Base-by-base conservation (phyloP, 2,329 filamentous ascomycete genomes). In the Penicillium hordei region DNA sequence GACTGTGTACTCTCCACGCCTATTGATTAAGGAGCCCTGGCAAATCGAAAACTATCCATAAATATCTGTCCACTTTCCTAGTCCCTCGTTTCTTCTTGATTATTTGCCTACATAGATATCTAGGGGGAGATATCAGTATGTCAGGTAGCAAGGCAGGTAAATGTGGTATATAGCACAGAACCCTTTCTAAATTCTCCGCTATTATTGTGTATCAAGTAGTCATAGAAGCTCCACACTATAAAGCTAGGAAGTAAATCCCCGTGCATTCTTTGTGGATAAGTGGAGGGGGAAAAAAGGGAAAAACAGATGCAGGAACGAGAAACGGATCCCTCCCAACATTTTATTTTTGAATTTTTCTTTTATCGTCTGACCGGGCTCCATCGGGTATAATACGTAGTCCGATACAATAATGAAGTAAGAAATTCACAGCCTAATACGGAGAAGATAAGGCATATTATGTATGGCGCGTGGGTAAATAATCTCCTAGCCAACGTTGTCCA, bases 231-330 rank as follows among this genome's bases (percentile, higher is more conserved):
- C 62, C 62, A 62, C 63, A 67, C 62, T 59, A 6, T 15, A 45
- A 53, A 61, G 58, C 63, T 65, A 66, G 63, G 65, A 69, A 70
- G 68, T 68, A 63, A 66, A 60, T 67, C 65, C 60, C 68, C 68
- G 68, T 68, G 59, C 64, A 62, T 53, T 61, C 62, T 64, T 61
- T 50, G 58, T 68, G 63, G 63, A 69, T 59, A 36, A 63, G 67
- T 66, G 68, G 66, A 66, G 60, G 53, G 8, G 39, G 29, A n/a
- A 25, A 34, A 42, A n/a, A 64, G 58, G 60, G 57, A 63, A 61
- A 65, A 59, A 51, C 58, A 67, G 62, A 65, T 64, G 63, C 68
- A 66, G 66, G 65, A 65, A 66, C 65, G 63, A 31, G 52, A 49
- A 44, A 55, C 67, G 65, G 69, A 70, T 67, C 63, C 61, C 64